Percentiles rank a stretch among this genome's conserved stretches.
Conservation (phyloP, 805 yeast species). For the Yarrowia osloensis region DNA sequence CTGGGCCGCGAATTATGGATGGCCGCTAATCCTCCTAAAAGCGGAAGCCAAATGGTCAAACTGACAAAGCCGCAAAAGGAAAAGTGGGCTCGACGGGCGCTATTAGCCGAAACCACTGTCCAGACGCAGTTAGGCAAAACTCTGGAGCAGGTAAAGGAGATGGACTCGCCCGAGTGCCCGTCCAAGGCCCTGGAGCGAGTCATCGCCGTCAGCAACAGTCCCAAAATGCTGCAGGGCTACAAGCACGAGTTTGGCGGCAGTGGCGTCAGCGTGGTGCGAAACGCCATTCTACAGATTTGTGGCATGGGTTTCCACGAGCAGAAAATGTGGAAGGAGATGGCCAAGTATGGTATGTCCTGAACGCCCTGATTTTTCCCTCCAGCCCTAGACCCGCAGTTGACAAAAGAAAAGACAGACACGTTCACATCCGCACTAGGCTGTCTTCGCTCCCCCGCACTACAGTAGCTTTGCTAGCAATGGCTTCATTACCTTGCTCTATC, state of each 20-base stretch:
- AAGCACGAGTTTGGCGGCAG: constrained; percentile 23
- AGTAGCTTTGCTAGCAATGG: too few species aligned
- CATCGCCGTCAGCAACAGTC: constrained; percentile 24
- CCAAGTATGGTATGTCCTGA: constrained; percentile 17
- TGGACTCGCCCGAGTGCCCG: constrained; percentile 20
- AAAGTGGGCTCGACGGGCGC: constrained; percentile 29
- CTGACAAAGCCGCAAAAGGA: neutral
- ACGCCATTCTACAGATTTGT: constrained; percentile 17
- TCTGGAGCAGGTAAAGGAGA: neutral
- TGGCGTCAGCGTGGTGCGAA: constrained; percentile 16
- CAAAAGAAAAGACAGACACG: neutral
- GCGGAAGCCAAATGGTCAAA: neutral
- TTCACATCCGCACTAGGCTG: constrained; percentile 1
- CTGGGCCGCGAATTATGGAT: constrained; percentile 16
- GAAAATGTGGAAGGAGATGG: constrained; percentile 29
- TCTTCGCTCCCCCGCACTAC: constrained; percentile 8
- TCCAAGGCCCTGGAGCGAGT: constrained; percentile 26
- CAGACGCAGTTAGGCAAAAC: constrained; percentile 23
- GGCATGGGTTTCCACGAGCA: constrained; percentile 25
- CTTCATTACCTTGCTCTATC: too few species aligned
- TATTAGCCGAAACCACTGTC: constrained; percentile 25
- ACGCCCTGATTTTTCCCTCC: neutral
- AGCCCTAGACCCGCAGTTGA: neutral
- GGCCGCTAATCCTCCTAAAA: constrained; percentile 4
- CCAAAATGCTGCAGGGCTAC: constrained; percentile 23